Conservation (phyloP, 495 filamentous ascomycete genomes). For the Xylaria nigripes region DNA sequence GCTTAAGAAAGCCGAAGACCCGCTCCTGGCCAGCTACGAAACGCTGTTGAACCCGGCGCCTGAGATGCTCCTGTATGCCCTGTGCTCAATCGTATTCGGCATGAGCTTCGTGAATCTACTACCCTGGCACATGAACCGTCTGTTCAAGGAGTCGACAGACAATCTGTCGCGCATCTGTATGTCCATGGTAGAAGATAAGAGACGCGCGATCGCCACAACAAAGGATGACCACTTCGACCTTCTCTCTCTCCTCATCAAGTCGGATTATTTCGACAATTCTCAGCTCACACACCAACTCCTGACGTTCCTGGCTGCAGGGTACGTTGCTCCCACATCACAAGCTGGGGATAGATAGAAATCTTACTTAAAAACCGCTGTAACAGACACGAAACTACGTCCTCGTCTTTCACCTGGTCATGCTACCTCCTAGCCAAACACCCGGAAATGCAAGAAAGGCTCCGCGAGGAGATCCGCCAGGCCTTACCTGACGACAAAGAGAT, state of each 20-base stretch:
- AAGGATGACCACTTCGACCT: slow-evolving; percentile 54
- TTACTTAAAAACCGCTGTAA: neutral
- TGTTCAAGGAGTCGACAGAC: slow-evolving; percentile 40
- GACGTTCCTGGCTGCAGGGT: slow-evolving; percentile 73
- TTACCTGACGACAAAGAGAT: slow-evolving; percentile 44
- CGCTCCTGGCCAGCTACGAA: slow-evolving; percentile 54
- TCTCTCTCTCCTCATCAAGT: slow-evolving; percentile 63
- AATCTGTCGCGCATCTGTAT: slow-evolving; percentile 49
- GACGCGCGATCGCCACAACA: slow-evolving; percentile 43
- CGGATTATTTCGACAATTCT: slow-evolving; percentile 61
- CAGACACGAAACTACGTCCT: slow-evolving; percentile 54
- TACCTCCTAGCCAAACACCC: slow-evolving; percentile 34
- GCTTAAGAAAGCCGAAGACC: slow-evolving; percentile 48
- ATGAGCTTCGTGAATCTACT: slow-evolving; percentile 38
- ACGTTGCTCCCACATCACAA: neutral
- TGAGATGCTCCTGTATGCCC: slow-evolving; percentile 27
- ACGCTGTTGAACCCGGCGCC: slow-evolving; percentile 38
- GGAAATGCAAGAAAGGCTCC: slow-evolving; percentile 28
- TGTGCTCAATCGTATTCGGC: slow-evolving; percentile 37
- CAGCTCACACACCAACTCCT: slow-evolving; percentile 74
- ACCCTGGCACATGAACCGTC: slow-evolving; percentile 52
- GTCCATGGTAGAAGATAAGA: slow-evolving; percentile 52
- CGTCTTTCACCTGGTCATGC: slow-evolving; percentile 34
- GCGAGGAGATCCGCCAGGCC: slow-evolving; percentile 37
- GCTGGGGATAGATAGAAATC: too few relatives aligned